A percentile compares a stretch with the other conserved stretches of the same genome.
Evolutionary conservation across 176 grass and related monocot genomes (phyloP).

Genomic region (Phoenix roebelenii): DNA sequence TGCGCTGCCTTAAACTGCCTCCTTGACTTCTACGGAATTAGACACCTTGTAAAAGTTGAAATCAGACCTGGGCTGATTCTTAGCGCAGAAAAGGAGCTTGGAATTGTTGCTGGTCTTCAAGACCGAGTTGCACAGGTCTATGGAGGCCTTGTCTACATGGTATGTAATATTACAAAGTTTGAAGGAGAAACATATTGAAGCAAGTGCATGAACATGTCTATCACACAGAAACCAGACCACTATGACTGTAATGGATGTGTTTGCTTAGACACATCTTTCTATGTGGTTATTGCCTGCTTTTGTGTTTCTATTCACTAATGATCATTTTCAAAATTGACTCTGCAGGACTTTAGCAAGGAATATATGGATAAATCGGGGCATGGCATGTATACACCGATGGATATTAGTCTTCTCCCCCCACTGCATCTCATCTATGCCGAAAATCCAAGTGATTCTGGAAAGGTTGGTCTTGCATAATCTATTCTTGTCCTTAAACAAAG

Average conservation of each 20-base stretch:
- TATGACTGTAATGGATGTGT: too few relatives aligned
- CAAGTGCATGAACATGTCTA: not conserved
- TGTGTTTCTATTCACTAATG: not conserved
- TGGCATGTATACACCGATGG: constrained; percentile 56
- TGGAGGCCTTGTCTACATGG: constrained; percentile 72
- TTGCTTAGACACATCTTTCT: too few relatives aligned
- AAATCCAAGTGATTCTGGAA: constrained; percentile 87
- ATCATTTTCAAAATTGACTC: not conserved
- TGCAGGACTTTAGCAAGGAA: constrained; percentile 67
- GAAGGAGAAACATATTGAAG: not conserved
- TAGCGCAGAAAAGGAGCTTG: constrained; percentile 65
- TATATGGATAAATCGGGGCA: constrained; percentile 78
- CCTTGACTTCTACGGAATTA: constrained; percentile 66
- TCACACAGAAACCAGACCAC: too few relatives aligned
- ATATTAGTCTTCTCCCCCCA: constrained; percentile 50
- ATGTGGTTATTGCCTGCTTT: too few relatives aligned
- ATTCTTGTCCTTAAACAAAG: not conserved
- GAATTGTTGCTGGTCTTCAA: constrained; percentile 82
- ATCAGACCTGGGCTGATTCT: constrained; percentile 69
- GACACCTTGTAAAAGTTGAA: constrained; percentile 59
- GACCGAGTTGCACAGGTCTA: constrained; percentile 76
- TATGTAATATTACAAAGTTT: constrained; percentile 10
- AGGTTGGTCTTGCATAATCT: constrained; percentile 36
- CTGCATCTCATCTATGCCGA: constrained; percentile 70
- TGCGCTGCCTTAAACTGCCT: constrained; percentile 86